These are phyloP conservation scores for Excoecaria agallocha DNA, from an alignment of 345 rosid species.

Conservation along the genomic window DNA sequence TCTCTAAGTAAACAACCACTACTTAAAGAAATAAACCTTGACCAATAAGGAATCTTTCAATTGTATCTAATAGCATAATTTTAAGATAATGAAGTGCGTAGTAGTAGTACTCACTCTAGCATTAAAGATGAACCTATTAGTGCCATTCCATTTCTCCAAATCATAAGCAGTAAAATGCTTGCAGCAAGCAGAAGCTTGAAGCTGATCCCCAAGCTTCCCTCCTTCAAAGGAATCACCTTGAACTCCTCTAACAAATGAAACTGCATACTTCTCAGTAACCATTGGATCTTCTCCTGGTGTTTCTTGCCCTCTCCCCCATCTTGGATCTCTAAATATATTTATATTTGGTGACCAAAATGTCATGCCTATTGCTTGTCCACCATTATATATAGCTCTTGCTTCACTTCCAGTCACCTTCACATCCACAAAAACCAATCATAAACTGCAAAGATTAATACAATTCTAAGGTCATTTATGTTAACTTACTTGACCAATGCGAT, in stretches of 20 bases:
- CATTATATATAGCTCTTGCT: conserved; percentile 28
- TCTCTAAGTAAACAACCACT: background rate
- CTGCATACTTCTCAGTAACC: conserved; percentile 25
- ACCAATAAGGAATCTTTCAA: conserved; percentile 20
- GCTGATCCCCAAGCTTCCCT: conserved; percentile 23
- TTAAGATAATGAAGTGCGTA: background rate
- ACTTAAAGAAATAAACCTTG: background rate
- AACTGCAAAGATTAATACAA: too few species aligned
- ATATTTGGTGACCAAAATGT: conserved; percentile 37
- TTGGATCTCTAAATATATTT: conserved; percentile 31
- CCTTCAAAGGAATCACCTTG: conserved; percentile 35
- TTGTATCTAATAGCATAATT: background rate
- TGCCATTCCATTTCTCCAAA: conserved; percentile 32
- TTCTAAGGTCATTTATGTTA: too few species aligned
- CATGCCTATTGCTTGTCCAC: conserved; percentile 32
- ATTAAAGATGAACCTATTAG: conserved; percentile 22
- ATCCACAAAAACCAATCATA: too few species aligned
- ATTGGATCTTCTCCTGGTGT: conserved; percentile 35
- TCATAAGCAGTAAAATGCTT: conserved; percentile 37
- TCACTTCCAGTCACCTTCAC: conserved; percentile 28
- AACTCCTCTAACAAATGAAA: conserved; percentile 30
- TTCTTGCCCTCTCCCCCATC: conserved; percentile 38
- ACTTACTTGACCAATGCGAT: conserved; percentile 74
- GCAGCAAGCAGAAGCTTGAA: conserved; percentile 35
- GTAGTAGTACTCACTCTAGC: conserved; percentile 15